Evolutionary conservation across 805 yeast species (phyloP).

Genomic region (Metschnikowia kofuensis): DNA sequence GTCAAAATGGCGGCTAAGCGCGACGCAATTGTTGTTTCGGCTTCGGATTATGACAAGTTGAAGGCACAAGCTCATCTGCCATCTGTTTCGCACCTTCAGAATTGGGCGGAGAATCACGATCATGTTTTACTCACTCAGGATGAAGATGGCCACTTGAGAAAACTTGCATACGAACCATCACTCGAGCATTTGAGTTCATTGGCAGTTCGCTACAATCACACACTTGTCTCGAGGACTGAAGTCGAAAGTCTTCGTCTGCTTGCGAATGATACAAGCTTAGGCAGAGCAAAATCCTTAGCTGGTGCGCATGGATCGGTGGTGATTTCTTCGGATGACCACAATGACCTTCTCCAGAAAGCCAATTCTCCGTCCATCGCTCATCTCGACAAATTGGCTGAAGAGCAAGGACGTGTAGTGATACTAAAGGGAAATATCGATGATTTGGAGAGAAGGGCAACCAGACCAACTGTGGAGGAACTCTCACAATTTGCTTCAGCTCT

Average conservation of each 20-base stretch:
- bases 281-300: slow-evolving; percentile 22
- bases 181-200: slow-evolving; percentile 6
- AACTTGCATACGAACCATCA: slow-evolving; percentile 9
- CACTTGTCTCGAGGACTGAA: slow-evolving; percentile 4
- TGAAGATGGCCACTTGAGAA: slow-evolving; percentile 1
- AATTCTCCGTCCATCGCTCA: slow-evolving; percentile 21
- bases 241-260: background rate
- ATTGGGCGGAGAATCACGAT: slow-evolving; percentile 5
- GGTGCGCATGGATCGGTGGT: slow-evolving; percentile 30
- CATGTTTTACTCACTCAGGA: slow-evolving; percentile 9
- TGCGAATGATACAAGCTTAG: slow-evolving; percentile 1
- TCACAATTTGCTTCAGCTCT: slow-evolving; percentile 11
- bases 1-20: slow-evolving; percentile 9
- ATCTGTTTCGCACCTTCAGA: slow-evolving; percentile 9
- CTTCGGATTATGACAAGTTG: slow-evolving; percentile 3
- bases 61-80: slow-evolving; percentile 13
- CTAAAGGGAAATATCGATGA: slow-evolving; percentile 12
- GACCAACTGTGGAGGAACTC: slow-evolving; percentile 20
- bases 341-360: slow-evolving; percentile 10
- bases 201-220: slow-evolving; percentile 7
- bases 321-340: slow-evolving; percentile 28
- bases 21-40: slow-evolving; percentile 5
- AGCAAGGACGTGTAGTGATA: slow-evolving; percentile 16
- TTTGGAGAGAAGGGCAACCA: slow-evolving; percentile 5
- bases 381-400: slow-evolving; percentile 11